These are phyloP conservation scores for Alternaria panax DNA, from an alignment of 2,329 filamentous ascomycete genomes.

Conservation along the genomic window DNA sequence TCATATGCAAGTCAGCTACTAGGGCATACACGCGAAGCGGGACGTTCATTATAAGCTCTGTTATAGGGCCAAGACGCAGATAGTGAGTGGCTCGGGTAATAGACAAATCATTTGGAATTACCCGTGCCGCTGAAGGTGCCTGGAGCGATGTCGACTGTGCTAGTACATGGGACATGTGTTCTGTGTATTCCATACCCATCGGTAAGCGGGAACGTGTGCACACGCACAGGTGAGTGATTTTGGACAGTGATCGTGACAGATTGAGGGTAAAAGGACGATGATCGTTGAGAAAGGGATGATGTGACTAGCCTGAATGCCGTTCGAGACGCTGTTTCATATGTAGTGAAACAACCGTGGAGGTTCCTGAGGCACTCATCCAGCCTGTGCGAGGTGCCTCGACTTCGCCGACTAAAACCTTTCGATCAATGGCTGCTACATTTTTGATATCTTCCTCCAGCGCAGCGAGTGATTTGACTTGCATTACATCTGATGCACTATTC, in stretches of 20 bases:
- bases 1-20: constrained; percentile 1
- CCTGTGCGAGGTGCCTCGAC: constrained; percentile 53
- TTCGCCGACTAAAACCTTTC: constrained; percentile 67
- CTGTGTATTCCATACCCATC: background rate
- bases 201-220: constrained; percentile 3
- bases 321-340: background rate
- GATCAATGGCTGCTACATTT: constrained; percentile 71
- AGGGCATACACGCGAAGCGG: constrained; percentile 5
- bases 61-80: background rate
- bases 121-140: constrained; percentile 10
- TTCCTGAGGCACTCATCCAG: constrained; percentile 6
- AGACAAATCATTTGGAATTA: constrained; percentile 8
- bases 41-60: background rate
- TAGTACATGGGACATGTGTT: background rate
- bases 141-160: background rate
- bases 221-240: background rate
- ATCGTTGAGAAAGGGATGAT: background rate
- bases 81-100: background rate
- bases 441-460: constrained; percentile 79
- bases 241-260: background rate
- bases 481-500: constrained; percentile 77
- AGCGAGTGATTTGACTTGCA: constrained; percentile 79
- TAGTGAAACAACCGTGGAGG: background rate
- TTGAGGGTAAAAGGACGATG: background rate
- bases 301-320: background rate